These are phyloP conservation scores for Pseudozyma pruni DNA, from an alignment of 1,284 basidiomycete species.

Conservation along the genomic window DNA sequence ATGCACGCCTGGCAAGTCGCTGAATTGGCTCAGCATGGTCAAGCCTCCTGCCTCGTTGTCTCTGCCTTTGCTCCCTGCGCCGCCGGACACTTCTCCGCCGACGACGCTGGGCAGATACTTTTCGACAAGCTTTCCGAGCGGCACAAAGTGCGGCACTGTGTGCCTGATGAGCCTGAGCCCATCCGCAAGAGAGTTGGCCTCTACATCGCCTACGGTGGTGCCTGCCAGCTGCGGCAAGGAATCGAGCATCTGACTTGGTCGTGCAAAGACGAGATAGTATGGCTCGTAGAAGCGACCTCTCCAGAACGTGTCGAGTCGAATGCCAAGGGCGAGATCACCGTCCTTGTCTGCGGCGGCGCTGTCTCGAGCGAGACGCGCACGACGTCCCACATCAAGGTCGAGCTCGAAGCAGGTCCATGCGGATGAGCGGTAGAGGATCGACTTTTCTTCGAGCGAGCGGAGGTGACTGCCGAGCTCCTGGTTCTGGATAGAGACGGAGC, in stretches of 20 bases:
- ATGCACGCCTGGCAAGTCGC: slow-evolving; percentile 38
- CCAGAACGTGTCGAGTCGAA: slow-evolving; percentile 54
- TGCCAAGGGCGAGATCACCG: slow-evolving; percentile 44
- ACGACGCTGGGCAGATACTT: slow-evolving; percentile 39
- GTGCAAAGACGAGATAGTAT: slow-evolving; percentile 52
- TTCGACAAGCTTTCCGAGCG: slow-evolving; percentile 38
- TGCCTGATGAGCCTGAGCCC: slow-evolving; percentile 46
- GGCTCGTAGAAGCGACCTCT: slow-evolving; percentile 52
- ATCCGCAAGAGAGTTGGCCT: slow-evolving; percentile 12
- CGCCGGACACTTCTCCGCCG: slow-evolving; percentile 22
- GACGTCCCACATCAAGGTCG: slow-evolving; percentile 52
- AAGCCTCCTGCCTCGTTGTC: slow-evolving; percentile 42
- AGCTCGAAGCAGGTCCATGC: slow-evolving; percentile 57
- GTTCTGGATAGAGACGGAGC: slow-evolving; percentile 17
- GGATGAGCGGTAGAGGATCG: slow-evolving; percentile 44
- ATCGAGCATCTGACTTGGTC: slow-evolving; percentile 40
- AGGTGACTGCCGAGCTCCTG: slow-evolving; percentile 30
- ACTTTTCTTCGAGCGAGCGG: slow-evolving; percentile 39
- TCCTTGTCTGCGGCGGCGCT: slow-evolving; percentile 23
- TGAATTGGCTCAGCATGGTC: slow-evolving; percentile 41
- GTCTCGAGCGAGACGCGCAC: slow-evolving; percentile 34
- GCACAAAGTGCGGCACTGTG: slow-evolving; percentile 57
- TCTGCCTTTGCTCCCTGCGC: slow-evolving; percentile 19
- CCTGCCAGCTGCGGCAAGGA: slow-evolving; percentile 20
- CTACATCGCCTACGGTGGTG: slow-evolving; percentile 28